Percentiles rank a stretch among this genome's conserved stretches.
phyloP scores from a whole-genome alignment of 148 eudicot species.

The Rhododendron williamsianum region DNA sequence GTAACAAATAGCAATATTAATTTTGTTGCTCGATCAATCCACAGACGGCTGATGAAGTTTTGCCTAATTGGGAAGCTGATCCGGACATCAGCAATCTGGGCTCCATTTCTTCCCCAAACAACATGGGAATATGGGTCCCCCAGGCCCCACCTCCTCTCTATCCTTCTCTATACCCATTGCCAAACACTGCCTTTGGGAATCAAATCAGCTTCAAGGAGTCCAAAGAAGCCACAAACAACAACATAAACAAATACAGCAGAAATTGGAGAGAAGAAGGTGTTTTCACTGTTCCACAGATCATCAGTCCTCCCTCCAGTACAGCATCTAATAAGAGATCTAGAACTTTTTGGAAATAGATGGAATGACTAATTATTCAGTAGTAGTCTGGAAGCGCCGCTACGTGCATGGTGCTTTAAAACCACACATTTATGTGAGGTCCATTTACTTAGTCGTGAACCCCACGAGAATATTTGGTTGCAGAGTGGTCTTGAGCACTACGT shows the following conservation, averaged over 20 bases:
- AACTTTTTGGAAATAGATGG: constrained; percentile 30
- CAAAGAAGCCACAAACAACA: constrained; percentile 21
- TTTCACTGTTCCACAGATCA: constrained; percentile 68
- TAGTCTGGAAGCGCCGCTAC: not conserved
- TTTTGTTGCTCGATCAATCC: not conserved
- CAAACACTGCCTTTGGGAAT: constrained; percentile 20
- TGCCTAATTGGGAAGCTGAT: constrained; percentile 38
- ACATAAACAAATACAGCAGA: constrained; percentile 28
- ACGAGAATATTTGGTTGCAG: too few species aligned
- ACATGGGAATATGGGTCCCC: constrained; percentile 58
- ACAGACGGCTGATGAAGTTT: constrained; percentile 25
- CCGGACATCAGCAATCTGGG: constrained; percentile 18
- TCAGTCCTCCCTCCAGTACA: constrained; percentile 24
- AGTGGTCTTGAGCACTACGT: too few species aligned
- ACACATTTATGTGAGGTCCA: not conserved
- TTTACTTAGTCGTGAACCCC: too few species aligned
- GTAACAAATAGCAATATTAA: not conserved
- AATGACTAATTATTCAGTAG: not conserved
- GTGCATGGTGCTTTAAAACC: too few species aligned
- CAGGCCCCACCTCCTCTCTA: constrained; percentile 34
- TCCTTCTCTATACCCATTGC: constrained; percentile 7
- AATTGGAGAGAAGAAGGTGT: constrained; percentile 39
- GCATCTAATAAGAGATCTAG: constrained; percentile 48
- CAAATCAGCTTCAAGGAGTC: constrained; percentile 22
- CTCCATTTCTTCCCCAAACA: constrained; percentile 20